A percentile compares a stretch with the other conserved stretches of the same genome.
Conservation (phyloP, 208 protist species). For the Willaertia magna region DNA sequence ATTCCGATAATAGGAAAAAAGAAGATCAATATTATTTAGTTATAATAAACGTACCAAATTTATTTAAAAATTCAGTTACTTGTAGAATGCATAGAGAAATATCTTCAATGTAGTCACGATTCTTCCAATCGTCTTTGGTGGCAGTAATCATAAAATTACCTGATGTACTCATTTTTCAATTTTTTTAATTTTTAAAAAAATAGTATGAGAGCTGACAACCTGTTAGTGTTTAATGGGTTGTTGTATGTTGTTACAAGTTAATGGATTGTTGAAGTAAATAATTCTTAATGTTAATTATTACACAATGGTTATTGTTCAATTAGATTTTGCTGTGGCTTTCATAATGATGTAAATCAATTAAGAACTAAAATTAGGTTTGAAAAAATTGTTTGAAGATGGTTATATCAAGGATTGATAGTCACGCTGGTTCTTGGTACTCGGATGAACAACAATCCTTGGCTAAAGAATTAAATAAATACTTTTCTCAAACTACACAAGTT, state of each 20-base stretch:
- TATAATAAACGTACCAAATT: neutral
- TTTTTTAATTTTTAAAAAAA: too few species aligned
- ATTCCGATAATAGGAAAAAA: neutral
- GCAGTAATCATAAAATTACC: neutral
- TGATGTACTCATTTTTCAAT: neutral
- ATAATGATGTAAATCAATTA: too few species aligned
- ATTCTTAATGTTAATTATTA: too few species aligned
- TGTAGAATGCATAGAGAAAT: neutral
- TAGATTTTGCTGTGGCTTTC: too few species aligned
- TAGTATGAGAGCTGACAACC: too few species aligned
- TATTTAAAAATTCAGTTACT: slow-evolving; percentile 9
- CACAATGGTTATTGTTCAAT: too few species aligned
- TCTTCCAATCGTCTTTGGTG: neutral
- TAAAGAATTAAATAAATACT: neutral
- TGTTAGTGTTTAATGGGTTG: too few species aligned
- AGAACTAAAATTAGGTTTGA: too few species aligned
- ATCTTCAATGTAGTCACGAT: neutral
- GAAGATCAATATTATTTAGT: neutral
- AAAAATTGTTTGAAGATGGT: too few species aligned
- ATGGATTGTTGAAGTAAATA: too few species aligned
- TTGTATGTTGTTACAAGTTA: too few species aligned
- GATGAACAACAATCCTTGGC: neutral
- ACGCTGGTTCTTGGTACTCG: neutral
- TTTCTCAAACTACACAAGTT: too few species aligned
- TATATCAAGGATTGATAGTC: neutral